phyloP scores from a whole-genome alignment of 140 eudicot species.

The Cichorium intybus region DNA sequence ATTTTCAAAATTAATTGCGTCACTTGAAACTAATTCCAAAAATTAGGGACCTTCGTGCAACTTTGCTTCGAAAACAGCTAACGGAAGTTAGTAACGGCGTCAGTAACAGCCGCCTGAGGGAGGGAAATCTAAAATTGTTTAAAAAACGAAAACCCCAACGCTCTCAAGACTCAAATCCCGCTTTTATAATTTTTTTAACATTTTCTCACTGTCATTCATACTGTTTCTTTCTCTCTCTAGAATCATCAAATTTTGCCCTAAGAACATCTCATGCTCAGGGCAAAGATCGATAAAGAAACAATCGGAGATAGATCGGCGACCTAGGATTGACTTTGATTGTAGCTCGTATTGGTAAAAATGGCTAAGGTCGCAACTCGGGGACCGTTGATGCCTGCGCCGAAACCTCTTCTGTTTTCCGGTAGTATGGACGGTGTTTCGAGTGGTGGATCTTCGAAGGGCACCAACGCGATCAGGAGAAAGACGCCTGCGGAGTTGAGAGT shows the following conservation, averaged over 20 bases:
- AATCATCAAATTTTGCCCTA: conserved; percentile 16
- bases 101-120: conserved; percentile 15
- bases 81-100: conserved; percentile 30
- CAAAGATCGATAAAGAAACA: background rate
- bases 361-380: conserved; percentile 64
- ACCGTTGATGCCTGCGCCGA: conserved; percentile 30
- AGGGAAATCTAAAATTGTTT: conserved; percentile 31
- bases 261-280: conserved; percentile 27
- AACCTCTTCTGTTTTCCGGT: conserved; percentile 33
- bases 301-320: conserved; percentile 18
- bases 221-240: background rate
- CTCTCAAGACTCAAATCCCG: conserved; percentile 23
- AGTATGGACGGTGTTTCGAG: conserved; percentile 28
- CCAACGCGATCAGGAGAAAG: conserved; percentile 52
- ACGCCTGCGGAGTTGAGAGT: conserved; percentile 92
- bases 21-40: background rate
- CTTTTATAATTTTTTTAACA: conserved; percentile 13
- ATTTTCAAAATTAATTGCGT: no score
- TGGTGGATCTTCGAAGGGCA: conserved; percentile 34
- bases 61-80: background rate
- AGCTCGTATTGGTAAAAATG: conserved; percentile 28
- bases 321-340: conserved; percentile 14
- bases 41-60: conserved; percentile 8
- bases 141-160: conserved; percentile 17
- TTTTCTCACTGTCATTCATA: background rate